Percentiles rank a stretch among this genome's conserved stretches.
phyloP scores from a whole-genome alignment of 73 alveolate genomes.

The Tetrahymena borealis region DNA sequence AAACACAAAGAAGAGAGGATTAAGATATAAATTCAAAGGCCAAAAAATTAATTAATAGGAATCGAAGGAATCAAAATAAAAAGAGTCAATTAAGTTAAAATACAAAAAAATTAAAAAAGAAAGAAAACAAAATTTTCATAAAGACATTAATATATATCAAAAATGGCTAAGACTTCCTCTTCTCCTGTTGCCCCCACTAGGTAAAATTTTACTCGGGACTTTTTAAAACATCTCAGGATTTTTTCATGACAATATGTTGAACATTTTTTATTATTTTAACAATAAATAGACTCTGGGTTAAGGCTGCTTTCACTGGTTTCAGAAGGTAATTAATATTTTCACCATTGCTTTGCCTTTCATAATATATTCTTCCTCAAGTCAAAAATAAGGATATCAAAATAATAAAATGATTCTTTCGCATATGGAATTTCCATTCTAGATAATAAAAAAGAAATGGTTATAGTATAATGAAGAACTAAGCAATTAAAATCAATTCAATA shows the following conservation, averaged over 20 bases:
- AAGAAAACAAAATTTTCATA: background rate
- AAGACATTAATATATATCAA: background rate
- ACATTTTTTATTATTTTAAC: background rate
- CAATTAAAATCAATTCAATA: no score
- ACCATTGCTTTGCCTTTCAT: background rate
- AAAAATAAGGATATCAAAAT: background rate
- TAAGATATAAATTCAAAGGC: slow-evolving; percentile 1
- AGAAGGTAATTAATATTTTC: slow-evolving; percentile 65
- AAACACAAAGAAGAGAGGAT: background rate
- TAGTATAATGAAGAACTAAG: no score
- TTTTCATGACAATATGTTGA: background rate
- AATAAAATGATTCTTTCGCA: no score
- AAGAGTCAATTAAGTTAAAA: background rate
- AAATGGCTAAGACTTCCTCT: slow-evolving; percentile 1
- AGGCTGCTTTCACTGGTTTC: slow-evolving; percentile 88
- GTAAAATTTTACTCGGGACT: background rate
- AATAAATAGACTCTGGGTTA: slow-evolving; percentile 69
- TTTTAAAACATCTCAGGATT: background rate
- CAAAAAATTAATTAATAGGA: background rate
- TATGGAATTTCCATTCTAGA: no score
- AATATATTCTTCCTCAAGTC: background rate
- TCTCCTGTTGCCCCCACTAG: slow-evolving; percentile 3
- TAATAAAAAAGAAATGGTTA: no score
- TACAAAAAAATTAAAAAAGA: background rate
- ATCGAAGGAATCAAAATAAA: slow-evolving; percentile 1